These are phyloP conservation scores for Podospora comata DNA, from an alignment of 495 filamentous ascomycete species.

Conservation along the genomic window DNA sequence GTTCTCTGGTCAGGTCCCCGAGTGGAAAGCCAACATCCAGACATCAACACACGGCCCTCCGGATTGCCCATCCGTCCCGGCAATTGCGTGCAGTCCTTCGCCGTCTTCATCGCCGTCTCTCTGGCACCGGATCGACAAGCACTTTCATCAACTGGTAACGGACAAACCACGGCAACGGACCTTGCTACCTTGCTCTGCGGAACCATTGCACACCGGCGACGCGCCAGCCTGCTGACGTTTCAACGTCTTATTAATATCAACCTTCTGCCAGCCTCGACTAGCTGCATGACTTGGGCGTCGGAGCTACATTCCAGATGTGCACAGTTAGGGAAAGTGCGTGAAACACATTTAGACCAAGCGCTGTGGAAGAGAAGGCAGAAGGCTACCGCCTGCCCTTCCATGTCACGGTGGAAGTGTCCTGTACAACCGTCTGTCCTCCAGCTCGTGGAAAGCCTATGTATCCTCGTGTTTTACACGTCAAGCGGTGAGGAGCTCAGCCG, in stretches of 20 bases:
- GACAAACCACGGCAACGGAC: not conserved
- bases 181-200: not conserved
- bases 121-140: not conserved
- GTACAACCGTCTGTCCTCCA: slow-evolving; percentile 1
- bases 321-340: not conserved
- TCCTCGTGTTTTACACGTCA: slow-evolving; percentile 11
- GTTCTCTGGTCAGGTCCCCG: slow-evolving; percentile 6
- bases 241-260: not conserved
- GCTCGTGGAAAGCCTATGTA: not conserved
- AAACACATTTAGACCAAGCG: not conserved
- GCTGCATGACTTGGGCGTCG: not conserved
- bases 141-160: not conserved
- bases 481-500: slow-evolving; percentile 7
- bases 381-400: not conserved
- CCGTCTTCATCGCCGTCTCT: not conserved
- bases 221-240: not conserved
- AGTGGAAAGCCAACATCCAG: not conserved
- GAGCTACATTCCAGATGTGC: not conserved
- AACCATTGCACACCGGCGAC: not conserved
- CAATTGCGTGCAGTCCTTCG: not conserved
- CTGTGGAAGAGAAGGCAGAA: not conserved
- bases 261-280: not conserved
- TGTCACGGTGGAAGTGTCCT: not conserved
- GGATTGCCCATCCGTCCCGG: slow-evolving; percentile 9
- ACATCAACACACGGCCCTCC: slow-evolving; percentile 1